Percentiles rank a stretch among this genome's conserved stretches.
Conservation (phyloP, 306 rosid species). For the Sicyos edulis region DNA sequence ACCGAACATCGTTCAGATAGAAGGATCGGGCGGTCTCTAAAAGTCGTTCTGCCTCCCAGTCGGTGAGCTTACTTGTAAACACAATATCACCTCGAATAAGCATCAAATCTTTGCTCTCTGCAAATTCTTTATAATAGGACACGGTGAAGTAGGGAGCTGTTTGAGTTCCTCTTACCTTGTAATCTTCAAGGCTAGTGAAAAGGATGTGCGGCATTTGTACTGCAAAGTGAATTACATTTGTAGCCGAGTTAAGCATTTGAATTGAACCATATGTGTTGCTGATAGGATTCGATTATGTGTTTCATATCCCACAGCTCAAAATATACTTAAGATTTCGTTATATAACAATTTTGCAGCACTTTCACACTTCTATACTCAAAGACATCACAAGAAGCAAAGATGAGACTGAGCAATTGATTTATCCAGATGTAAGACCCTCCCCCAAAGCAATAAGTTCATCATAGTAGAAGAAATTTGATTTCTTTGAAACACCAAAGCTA, state of each 20-base stretch:
- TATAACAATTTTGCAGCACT: neutral
- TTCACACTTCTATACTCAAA: too few species aligned
- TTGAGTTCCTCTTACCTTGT: conserved; percentile 90
- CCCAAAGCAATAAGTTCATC: neutral
- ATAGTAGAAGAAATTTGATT: neutral
- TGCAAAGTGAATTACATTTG: conserved; percentile 32
- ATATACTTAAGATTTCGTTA: neutral
- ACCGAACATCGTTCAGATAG: conserved; percentile 66
- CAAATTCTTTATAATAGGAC: conserved; percentile 73
- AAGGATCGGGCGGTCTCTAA: conserved; percentile 73
- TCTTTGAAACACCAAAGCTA: conserved; percentile 5
- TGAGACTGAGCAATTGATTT: neutral
- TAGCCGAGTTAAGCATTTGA: neutral
- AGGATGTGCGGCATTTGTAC: conserved; percentile 74
- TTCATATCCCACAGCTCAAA: neutral
- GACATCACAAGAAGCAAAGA: neutral
- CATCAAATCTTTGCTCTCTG: conserved; percentile 75
- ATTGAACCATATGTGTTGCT: neutral
- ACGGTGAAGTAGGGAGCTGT: conserved; percentile 73
- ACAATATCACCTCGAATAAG: conserved; percentile 82
- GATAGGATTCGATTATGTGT: neutral
- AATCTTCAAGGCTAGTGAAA: conserved; percentile 84
- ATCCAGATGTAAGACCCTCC: neutral
- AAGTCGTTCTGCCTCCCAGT: conserved; percentile 74
- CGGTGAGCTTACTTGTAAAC: conserved; percentile 71